Percentiles rank a stretch among this genome's conserved stretches.
Conservation (phyloP, 257 asterid species). For the Echium plantagineum region DNA sequence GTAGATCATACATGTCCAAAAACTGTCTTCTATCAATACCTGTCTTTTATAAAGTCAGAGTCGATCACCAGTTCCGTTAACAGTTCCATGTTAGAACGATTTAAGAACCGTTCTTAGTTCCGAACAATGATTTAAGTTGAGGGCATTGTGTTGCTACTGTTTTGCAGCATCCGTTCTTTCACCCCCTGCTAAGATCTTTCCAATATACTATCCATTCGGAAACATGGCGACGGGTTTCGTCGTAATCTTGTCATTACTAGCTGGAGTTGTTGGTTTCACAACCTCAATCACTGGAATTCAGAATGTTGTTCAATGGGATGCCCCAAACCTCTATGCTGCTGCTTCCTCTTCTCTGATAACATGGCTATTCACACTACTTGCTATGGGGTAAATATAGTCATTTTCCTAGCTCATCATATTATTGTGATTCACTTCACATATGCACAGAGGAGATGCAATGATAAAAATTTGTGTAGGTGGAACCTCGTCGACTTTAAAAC, state of each 20-base stretch:
- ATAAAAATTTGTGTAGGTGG: too few species aligned
- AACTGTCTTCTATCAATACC: too few species aligned
- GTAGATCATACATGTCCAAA: too few species aligned
- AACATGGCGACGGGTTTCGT: slow-evolving; percentile 83
- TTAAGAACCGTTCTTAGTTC: too few species aligned
- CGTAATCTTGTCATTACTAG: slow-evolving; percentile 58
- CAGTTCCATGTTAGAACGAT: too few species aligned
- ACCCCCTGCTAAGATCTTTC: slow-evolving; percentile 53
- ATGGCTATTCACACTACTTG: slow-evolving; percentile 66
- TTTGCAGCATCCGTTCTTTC: slow-evolving; percentile 61
- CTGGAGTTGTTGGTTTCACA: slow-evolving; percentile 77
- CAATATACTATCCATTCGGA: slow-evolving; percentile 73
- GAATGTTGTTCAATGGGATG: slow-evolving; percentile 41
- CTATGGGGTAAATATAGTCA: slow-evolving; percentile 59
- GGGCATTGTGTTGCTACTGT: background rate
- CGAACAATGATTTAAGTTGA: too few species aligned
- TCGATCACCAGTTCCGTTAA: too few species aligned
- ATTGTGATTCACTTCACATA: too few species aligned
- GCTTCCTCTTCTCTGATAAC: slow-evolving; percentile 61
- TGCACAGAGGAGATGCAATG: too few species aligned
- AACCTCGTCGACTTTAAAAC: too few species aligned
- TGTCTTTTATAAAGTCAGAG: too few species aligned
- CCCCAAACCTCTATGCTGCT: slow-evolving; percentile 61
- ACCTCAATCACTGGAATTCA: slow-evolving; percentile 49
- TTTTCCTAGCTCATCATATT: too few species aligned